Evolutionary conservation across 2,329 filamentous ascomycete genomes (phyloP).

Genomic region (Myriosclerotinia scirpicola): DNA sequence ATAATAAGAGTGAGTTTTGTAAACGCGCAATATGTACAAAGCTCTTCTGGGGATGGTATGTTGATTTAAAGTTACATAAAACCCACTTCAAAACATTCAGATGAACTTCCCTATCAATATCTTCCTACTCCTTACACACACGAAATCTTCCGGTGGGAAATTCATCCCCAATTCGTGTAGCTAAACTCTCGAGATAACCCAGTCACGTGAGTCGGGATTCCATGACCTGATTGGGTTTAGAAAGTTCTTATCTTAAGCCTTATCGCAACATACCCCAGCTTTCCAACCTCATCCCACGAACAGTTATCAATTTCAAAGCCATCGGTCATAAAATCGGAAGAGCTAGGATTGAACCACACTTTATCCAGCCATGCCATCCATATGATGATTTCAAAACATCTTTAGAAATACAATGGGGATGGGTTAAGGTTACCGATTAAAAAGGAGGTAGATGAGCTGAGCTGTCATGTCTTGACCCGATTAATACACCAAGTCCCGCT

Average conservation of each 20-base stretch:
- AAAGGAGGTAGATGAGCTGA: not conserved
- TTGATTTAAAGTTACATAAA: not conserved
- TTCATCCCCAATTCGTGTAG: slow-evolving; percentile 16
- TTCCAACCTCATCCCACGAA: not conserved
- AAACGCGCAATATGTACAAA: not conserved
- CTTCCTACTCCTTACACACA: not conserved
- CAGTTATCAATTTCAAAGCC: not conserved
- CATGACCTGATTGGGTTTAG: slow-evolving; percentile 12
- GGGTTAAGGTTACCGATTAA: slow-evolving; percentile 1
- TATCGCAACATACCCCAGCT: slow-evolving; percentile 4
- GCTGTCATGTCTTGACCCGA: slow-evolving; percentile 30
- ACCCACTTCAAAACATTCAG: not conserved
- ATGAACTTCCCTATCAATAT: not conserved
- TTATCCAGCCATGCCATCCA: not conserved
- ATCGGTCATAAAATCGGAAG: slow-evolving; percentile 3
- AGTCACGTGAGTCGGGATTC: slow-evolving; percentile 9
- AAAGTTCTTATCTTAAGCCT: slow-evolving; percentile 2
- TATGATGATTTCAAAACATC: not conserved
- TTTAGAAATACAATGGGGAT: slow-evolving; percentile 17
- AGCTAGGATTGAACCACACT: not conserved
- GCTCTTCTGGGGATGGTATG: not conserved
- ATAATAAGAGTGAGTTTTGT: too few species aligned
- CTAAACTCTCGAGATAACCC: not conserved
- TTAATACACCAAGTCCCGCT: slow-evolving; percentile 38
- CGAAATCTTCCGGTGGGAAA: slow-evolving; percentile 2